Conservation (phyloP, 2,329 filamentous ascomycete genomes). For the Ophiostoma australiae region DNA sequence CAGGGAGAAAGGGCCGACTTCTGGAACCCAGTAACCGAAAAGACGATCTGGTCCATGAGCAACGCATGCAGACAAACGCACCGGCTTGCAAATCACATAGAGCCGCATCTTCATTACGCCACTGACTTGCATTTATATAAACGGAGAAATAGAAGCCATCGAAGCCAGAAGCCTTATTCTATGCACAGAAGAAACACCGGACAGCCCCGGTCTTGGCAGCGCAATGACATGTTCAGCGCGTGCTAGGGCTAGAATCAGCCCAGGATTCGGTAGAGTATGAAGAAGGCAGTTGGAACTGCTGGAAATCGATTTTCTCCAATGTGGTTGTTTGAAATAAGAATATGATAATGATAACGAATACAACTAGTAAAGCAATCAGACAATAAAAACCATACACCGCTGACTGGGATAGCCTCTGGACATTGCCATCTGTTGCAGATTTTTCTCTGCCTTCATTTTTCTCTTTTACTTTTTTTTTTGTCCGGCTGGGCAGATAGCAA, state of each 20-base stretch:
- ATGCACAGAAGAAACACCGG: not conserved
- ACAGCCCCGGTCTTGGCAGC: not conserved
- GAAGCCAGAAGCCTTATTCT: not conserved
- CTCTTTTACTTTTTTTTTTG: not conserved
- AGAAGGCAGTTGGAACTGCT: not conserved
- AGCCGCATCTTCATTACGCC: not conserved
- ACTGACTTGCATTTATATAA: not conserved
- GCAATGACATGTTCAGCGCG: not conserved
- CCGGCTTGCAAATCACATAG: not conserved
- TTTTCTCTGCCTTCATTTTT: not conserved
- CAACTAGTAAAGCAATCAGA: not conserved
- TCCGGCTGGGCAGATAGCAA: constrained; percentile 5
- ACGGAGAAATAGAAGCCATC: not conserved
- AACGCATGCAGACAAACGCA: not conserved
- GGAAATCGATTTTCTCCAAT: not conserved
- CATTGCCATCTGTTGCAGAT: not conserved
- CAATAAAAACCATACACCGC: not conserved
- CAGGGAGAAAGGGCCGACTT: not conserved
- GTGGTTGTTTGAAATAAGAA: not conserved
- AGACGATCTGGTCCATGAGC: no score
- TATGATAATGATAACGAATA: not conserved
- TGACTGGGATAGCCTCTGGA: not conserved
- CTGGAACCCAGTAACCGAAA: no score
- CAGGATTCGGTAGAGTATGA: not conserved
- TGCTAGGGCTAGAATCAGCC: not conserved